Conservation (phyloP, 345 rosid species). For the Salix caprea region DNA sequence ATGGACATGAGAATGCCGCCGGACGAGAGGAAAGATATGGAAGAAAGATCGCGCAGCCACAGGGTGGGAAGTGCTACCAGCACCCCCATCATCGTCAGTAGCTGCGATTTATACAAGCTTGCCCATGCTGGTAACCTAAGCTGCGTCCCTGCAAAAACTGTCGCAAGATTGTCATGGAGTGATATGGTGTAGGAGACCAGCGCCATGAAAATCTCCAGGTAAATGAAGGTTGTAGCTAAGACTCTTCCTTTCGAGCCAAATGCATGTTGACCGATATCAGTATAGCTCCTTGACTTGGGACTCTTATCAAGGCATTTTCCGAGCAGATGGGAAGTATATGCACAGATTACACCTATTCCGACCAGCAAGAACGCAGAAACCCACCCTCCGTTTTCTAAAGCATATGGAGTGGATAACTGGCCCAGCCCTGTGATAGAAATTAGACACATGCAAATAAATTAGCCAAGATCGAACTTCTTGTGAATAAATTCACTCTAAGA, state of each 20-base stretch:
- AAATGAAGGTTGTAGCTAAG: conserved; percentile 47
- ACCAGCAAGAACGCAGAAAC: conserved; percentile 50
- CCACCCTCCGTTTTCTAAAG: conserved; percentile 72
- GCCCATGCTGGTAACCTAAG: conserved; percentile 15
- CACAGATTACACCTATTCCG: conserved; percentile 45
- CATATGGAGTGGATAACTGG: conserved; percentile 73
- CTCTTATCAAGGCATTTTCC: conserved; percentile 60
- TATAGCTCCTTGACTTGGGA: conserved; percentile 58
- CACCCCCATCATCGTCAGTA: conserved; percentile 50
- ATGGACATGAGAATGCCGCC: conserved; percentile 73
- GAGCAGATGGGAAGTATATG: conserved; percentile 57
- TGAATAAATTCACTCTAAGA: not conserved
- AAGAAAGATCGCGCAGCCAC: conserved; percentile 68
- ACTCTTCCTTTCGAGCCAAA: conserved; percentile 50
- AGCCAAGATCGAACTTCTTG: not conserved
- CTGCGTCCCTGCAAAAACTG: conserved; percentile 38
- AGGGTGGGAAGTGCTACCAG: conserved; percentile 63
- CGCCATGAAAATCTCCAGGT: conserved; percentile 70
- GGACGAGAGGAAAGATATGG: conserved; percentile 65
- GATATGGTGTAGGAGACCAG: conserved; percentile 78
- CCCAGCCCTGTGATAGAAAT: conserved; percentile 49
- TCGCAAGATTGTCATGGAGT: conserved; percentile 64
- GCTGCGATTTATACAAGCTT: conserved; percentile 41
- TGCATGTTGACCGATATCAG: conserved; percentile 60
- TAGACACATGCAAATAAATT: not conserved